Evolutionary conservation across 495 filamentous ascomycete species (phyloP), one percentile per base, ranked within the genome.

Genomic region (Penicillium bialowiezense): DNA sequence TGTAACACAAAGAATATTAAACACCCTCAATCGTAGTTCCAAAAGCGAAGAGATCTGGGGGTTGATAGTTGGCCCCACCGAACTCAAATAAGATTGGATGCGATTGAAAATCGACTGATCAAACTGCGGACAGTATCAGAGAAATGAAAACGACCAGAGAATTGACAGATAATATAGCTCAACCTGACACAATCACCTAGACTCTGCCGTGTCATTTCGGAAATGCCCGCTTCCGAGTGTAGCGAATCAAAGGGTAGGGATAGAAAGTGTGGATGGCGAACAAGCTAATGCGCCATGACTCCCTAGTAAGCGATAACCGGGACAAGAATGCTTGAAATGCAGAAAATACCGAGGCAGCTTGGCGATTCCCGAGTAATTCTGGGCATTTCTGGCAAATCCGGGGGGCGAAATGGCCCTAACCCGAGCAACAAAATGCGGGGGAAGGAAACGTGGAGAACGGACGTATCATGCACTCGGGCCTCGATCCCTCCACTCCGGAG

Each of bases 331-430:
- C 29, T 55, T 47, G 23, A 51, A 59, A 52, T 41, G 50, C 15
- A 55, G 55, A 58, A 58, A 59, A 53, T 64, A 51, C 68, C 66
- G 68, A 69, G 66, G 68, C 53, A 53, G 40, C 13, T 42, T 54
- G 12, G 42, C 10, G 23, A 34, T 36, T 46, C 28, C 49, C 23
- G 14, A 18, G 21, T 40, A 39, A 23, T 42, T 33, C 37, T 47
- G 29, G 18, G 26, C 20, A 32, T 14, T 26, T 34, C 23, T 26
- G n/a, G 12, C 29, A 39, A 23, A 38, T 33, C 37, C 43, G 29
- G 28, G 32, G 41, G 48, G 36, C 19, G 34, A 43, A 51, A 12
- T 33, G 34, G 31, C 24, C 36, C 28, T 40, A 26, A 26, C 29
- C 18, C 38, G 31, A 29, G 20, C n/a, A 14, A 28, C 15, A 41